phyloP scores from a whole-genome alignment of 106 monocot genomes.

The Dioscorea alata region DNA sequence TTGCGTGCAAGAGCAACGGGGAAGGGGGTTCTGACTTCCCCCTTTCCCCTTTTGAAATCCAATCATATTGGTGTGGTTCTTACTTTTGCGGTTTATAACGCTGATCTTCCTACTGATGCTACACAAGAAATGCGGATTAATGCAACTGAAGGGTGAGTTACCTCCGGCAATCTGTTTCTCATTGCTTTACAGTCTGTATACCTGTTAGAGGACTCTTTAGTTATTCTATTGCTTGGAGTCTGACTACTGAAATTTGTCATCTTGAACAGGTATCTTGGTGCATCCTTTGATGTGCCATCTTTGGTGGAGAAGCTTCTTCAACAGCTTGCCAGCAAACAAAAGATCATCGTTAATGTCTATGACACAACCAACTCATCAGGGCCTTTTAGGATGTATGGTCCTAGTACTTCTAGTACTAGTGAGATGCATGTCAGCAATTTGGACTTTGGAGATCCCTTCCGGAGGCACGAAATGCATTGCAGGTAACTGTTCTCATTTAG shows the following conservation, averaged over 20 bases:
- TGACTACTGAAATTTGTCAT: not conserved
- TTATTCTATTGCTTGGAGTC: not conserved
- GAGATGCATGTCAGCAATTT: conserved; percentile 46
- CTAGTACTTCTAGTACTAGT: conserved; percentile 28
- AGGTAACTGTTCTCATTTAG: conserved; percentile 32
- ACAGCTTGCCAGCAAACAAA: conserved; percentile 85
- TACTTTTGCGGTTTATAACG: conserved; percentile 76
- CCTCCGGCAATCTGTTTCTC: conserved; percentile 1
- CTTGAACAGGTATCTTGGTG: conserved; percentile 70
- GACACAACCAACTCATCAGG: conserved; percentile 61
- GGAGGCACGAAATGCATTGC: conserved; percentile 89
- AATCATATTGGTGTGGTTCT: conserved; percentile 80
- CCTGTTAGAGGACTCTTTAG: not conserved
- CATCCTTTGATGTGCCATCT: conserved; percentile 84
- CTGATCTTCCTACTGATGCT: conserved; percentile 49
- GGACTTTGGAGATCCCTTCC: conserved; percentile 77
- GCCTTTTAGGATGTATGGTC: conserved; percentile 80
- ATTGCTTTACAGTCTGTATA: not conserved
- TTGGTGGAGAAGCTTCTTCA: conserved; percentile 82
- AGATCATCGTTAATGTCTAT: conserved; percentile 71
- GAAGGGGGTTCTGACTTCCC: conserved; percentile 80
- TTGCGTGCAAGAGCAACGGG: conserved; percentile 68
- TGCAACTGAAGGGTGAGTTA: conserved; percentile 57
- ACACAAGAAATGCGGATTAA: conserved; percentile 52
- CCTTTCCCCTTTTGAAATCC: conserved; percentile 80